Evolutionary conservation across 345 rosid genomes (phyloP), one percentile per base, ranked within the genome.

Genomic region (Lagerstroemia speciosa): DNA sequence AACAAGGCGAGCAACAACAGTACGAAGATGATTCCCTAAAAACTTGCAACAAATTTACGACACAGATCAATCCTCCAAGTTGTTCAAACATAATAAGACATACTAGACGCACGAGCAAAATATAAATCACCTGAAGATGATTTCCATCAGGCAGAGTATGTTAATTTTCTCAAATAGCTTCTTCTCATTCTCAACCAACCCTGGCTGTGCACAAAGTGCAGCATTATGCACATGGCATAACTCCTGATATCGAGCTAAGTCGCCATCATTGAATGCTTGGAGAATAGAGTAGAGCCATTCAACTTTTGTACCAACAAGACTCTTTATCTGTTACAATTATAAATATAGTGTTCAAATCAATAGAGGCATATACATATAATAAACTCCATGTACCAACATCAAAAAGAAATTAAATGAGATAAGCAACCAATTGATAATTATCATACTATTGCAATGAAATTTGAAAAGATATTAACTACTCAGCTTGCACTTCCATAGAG

Each of bases 231-330:
- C 98, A 22, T 66, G 91, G 68, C 97, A 92, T 71, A 95, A 71
- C 76, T 95, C 90, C 81, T 85, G 93, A 76, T 95, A 95, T 55
- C 89, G 88, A 75, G 82, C 83, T 75, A 95, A 83, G 78, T 90
- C 92, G 53, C 99, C 99, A 30, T 85, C 66, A 73, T 95, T 95
- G 68, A 95, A 95, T 61, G 99, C 94, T 76, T 92, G 86, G 69
- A 95, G 94, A 71, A 95, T 90, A 80, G 85, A 86, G 88, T 92
- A 90, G 46, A 95, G 87, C 99, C 99, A 95, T 79, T 92, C 94
- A 57, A 92, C 98, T 74, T 79, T 85, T 60, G 98, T 88, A 50
- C 94, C 96, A 66, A 81, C 75, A 74, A 95, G 97, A 78, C 92
- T 86, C 80, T 92, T 92, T 76, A 95, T 81, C 99, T 95, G 93